These are phyloP conservation scores for Rubroboletus pulcherrimus DNA, from an alignment of 768 basidiomycete species.

Conservation along the genomic window DNA sequence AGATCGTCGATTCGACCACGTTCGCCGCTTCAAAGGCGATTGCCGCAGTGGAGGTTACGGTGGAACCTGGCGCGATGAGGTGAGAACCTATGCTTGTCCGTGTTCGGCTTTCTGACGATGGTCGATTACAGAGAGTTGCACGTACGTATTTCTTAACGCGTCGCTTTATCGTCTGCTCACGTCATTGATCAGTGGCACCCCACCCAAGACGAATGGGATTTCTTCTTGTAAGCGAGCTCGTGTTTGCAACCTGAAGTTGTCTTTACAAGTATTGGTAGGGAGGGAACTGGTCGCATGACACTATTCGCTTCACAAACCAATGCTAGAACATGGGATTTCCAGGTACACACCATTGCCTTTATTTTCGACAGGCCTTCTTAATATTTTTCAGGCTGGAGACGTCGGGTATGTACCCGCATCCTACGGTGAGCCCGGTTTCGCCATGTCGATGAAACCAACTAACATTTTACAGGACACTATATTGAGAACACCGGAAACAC, in stretches of 20 bases:
- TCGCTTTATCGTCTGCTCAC: background rate
- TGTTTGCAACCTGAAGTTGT: background rate
- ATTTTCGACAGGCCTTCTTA: background rate
- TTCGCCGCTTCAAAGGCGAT: constrained; percentile 50
- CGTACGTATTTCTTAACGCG: constrained; percentile 29
- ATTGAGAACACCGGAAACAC: constrained; percentile 53
- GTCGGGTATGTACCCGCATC: constrained; percentile 14
- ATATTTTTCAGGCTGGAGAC: constrained; percentile 17
- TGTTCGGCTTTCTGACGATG: background rate
- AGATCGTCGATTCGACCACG: constrained; percentile 51
- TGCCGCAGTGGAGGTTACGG: constrained; percentile 50
- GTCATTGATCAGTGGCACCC: constrained; percentile 57
- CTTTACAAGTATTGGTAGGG: constrained; percentile 30
- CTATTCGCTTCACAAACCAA: constrained; percentile 52
- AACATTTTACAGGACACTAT: constrained; percentile 39
- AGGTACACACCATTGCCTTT: constrained; percentile 28
- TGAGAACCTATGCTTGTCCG: constrained; percentile 12
- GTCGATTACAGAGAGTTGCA: constrained; percentile 46
- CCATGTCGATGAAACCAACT: background rate
- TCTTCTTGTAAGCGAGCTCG: constrained; percentile 44
- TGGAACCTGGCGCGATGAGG: constrained; percentile 57
- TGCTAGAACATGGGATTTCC: constrained; percentile 58
- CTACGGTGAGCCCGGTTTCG: constrained; percentile 8
- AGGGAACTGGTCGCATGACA: constrained; percentile 52
- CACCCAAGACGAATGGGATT: constrained; percentile 62